Evolutionary conservation across 208 protist genomes (phyloP).

Genomic region (Leishmania turanica): DNA sequence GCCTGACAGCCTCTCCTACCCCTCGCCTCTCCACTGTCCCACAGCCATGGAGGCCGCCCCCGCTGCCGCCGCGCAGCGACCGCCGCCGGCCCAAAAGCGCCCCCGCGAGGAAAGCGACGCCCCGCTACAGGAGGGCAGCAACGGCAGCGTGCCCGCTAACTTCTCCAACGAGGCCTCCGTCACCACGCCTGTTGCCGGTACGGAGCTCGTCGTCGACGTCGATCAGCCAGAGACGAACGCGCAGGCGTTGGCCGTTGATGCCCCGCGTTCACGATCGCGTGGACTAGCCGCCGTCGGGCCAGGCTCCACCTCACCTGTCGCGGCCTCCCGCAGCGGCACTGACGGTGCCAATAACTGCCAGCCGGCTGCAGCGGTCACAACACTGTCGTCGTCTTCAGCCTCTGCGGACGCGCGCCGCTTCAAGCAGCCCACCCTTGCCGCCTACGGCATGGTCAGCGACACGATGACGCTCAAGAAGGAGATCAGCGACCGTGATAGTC

Average conservation of each 20-base stretch:
- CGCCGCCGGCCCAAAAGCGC: conserved; percentile 5
- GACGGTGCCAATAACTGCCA: not conserved
- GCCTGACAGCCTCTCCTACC: too few species aligned
- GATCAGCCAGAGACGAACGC: conserved; percentile 10
- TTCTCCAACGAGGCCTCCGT: conserved; percentile 18
- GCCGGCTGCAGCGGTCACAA: not conserved
- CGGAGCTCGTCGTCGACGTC: conserved; percentile 23
- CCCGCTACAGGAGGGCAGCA: conserved; percentile 2
- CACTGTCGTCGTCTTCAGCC: conserved; percentile 2
- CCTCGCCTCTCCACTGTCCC: not conserved
- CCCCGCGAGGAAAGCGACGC: conserved; percentile 13
- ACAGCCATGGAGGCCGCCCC: conserved; percentile 9
- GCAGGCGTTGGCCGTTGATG: not conserved
- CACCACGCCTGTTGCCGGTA: conserved; percentile 4
- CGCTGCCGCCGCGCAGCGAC: conserved; percentile 6
- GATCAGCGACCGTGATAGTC: conserved; percentile 47
- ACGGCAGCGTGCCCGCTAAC: conserved; percentile 16
- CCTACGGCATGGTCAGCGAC: conserved; percentile 67
- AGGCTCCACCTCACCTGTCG: not conserved
- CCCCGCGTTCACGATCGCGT: not conserved
- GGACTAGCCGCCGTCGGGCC: not conserved
- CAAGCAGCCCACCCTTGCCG: conserved; percentile 65
- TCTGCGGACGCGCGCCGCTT: conserved; percentile 32
- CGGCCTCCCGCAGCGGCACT: not conserved
- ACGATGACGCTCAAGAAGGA: conserved; percentile 54